Evolutionary conservation across 2,329 filamentous ascomycete species (phyloP).

Genomic region (Leptosphaerulina australis): DNA sequence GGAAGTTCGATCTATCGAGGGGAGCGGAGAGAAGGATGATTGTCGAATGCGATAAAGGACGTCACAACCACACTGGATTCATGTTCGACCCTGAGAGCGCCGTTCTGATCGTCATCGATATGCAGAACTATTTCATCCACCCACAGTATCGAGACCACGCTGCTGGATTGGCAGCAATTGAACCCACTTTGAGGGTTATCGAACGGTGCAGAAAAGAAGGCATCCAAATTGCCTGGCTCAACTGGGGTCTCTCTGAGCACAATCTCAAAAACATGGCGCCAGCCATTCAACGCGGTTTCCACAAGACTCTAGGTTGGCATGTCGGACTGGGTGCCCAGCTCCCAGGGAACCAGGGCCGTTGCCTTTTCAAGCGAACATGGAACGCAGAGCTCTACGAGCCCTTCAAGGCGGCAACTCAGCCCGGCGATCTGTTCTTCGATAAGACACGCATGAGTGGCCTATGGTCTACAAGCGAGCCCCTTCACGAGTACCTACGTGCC

Average conservation of each 20-base stretch:
- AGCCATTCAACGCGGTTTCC: constrained; percentile 51
- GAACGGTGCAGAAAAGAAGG: constrained; percentile 49
- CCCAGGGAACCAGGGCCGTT: constrained; percentile 48
- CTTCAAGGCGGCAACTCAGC: constrained; percentile 45
- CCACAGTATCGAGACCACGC: constrained; percentile 39
- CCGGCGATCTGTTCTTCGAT: constrained; percentile 53
- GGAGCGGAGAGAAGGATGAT: constrained; percentile 46
- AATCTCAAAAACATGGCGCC: constrained; percentile 50
- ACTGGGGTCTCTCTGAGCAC: constrained; percentile 51
- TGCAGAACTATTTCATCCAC: constrained; percentile 54
- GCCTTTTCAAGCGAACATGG: constrained; percentile 52
- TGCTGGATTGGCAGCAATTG: constrained; percentile 40
- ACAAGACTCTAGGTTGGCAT: constrained; percentile 51
- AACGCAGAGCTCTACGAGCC: constrained; percentile 52
- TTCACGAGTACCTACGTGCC: constrained; percentile 50
- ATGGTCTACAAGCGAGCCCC: constrained; percentile 49
- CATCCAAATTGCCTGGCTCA: constrained; percentile 51
- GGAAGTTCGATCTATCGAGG: constrained; percentile 52
- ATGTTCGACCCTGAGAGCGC: constrained; percentile 50
- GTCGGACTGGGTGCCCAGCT: constrained; percentile 49
- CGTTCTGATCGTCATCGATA: constrained; percentile 51
- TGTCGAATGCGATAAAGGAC: constrained; percentile 50
- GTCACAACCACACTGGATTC: constrained; percentile 50
- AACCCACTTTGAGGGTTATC: constrained; percentile 49
- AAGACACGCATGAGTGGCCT: constrained; percentile 53